phyloP scores from a whole-genome alignment of 78 protist species.

The Isochrysis galbana region DNA sequence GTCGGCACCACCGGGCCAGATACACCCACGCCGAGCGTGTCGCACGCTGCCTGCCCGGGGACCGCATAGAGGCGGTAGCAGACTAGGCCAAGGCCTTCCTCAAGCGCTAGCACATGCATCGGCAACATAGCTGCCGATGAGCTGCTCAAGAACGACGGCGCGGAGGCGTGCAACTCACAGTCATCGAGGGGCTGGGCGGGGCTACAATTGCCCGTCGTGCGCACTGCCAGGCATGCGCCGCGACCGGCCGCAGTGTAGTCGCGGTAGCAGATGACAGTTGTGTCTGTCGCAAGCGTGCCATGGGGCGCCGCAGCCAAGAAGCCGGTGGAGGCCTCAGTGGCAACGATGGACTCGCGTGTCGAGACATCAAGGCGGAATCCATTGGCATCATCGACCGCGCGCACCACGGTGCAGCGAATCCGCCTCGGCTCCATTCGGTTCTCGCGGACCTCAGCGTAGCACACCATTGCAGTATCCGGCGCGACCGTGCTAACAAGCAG shows the following conservation, averaged over 20 bases:
- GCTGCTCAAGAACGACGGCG: neutral
- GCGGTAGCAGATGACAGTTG: neutral
- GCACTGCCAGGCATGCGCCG: neutral
- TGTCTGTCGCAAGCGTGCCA: neutral
- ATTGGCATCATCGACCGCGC: neutral
- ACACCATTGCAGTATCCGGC: neutral
- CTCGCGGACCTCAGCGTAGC: neutral
- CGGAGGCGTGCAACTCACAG: neutral
- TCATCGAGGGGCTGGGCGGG: neutral
- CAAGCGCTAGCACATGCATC: neutral
- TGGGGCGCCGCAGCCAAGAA: neutral
- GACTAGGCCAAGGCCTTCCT: neutral
- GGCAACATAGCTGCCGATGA: neutral
- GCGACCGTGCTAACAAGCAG: neutral
- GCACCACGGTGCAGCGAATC: neutral
- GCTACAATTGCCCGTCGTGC: neutral
- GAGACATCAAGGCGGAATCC: neutral
- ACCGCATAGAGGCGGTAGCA: neutral
- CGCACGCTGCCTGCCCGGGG: neutral
- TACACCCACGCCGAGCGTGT: neutral
- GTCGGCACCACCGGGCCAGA: neutral
- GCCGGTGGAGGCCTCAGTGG: neutral
- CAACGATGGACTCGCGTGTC: neutral
- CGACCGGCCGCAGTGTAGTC: neutral
- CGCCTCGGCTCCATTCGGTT: neutral